Evolutionary conservation across 2,329 filamentous ascomycete genomes (phyloP).

Genomic region (Curvularia sp.): DNA sequence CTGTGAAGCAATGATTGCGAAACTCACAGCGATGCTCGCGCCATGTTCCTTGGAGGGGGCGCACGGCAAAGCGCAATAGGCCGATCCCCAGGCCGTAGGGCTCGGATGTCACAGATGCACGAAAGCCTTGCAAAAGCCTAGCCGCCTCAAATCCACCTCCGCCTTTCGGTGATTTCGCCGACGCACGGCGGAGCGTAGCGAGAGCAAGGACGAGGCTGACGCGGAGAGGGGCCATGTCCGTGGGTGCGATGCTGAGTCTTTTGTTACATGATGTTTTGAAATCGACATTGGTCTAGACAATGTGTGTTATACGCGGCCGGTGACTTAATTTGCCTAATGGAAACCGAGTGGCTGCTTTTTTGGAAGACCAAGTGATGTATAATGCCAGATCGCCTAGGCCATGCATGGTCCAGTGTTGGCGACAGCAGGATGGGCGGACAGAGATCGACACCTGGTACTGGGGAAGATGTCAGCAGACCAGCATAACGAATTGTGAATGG

Average conservation of each 20-base stretch:
- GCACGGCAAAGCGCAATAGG: neutral
- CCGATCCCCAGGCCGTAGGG: neutral
- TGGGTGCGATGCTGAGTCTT: neutral
- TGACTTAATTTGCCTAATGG: neutral
- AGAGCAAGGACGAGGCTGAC: neutral
- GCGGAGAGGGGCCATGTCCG: neutral
- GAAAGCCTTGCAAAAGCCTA: constrained; percentile 1
- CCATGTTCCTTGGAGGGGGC: neutral
- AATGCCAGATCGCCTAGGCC: neutral
- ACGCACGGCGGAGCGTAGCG: neutral
- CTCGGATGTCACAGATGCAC: neutral
- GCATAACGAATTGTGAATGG: neutral
- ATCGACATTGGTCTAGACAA: neutral
- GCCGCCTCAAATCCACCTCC: neutral
- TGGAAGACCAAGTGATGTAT: neutral
- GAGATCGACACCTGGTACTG: neutral
- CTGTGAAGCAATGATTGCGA: neutral
- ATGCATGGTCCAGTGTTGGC: neutral
- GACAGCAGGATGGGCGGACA: neutral
- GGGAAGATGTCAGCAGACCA: neutral
- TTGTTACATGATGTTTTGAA: neutral
- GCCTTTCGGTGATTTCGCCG: constrained; percentile 4
- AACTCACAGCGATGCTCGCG: constrained; percentile 1
- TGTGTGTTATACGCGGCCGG: neutral
- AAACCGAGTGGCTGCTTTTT: neutral